phyloP scores from a whole-genome alignment of 345 rosid species.

The Hibiscus trionum region DNA sequence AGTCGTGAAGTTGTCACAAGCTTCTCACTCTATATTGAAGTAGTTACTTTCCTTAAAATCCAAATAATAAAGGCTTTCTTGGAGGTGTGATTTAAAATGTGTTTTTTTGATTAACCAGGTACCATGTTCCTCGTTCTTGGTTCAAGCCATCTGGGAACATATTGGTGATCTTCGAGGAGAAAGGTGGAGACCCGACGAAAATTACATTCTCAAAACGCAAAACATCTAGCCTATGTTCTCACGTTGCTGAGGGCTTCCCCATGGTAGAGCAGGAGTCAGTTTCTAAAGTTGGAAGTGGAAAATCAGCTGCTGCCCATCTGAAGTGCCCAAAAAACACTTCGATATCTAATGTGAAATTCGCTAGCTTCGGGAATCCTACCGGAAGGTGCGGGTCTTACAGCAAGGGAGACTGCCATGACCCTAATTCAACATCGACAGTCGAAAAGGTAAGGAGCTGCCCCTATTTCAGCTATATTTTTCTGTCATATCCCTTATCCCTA shows the following conservation, averaged over 20 bases:
- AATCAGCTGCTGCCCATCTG: conserved; percentile 24
- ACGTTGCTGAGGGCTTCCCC: conserved; percentile 37
- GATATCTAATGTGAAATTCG: conserved; percentile 41
- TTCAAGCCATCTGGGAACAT: conserved; percentile 77
- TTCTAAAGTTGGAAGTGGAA: conserved; percentile 16
- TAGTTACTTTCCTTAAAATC: neutral
- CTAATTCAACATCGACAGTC: conserved; percentile 30
- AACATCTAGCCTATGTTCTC: conserved; percentile 30
- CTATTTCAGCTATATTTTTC: neutral
- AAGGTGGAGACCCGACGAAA: conserved; percentile 73
- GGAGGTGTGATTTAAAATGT: neutral
- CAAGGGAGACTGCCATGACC: conserved; percentile 51
- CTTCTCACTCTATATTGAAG: neutral
- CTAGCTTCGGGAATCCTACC: conserved; percentile 55
- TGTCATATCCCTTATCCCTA: neutral
- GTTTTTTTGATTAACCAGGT: conserved; percentile 36
- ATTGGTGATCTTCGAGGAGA: conserved; percentile 84
- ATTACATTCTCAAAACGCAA: conserved; percentile 59
- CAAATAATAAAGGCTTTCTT: neutral
- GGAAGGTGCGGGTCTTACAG: conserved; percentile 50
- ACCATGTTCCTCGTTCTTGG: conserved; percentile 95
- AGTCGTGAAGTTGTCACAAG: neutral
- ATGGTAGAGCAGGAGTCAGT: conserved; percentile 10
- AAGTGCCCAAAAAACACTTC: conserved; percentile 30
- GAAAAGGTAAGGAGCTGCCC: conserved; percentile 30